Base-by-base conservation (phyloP, 495 filamentous ascomycete genomes). In the Viridothelium virens region DNA sequence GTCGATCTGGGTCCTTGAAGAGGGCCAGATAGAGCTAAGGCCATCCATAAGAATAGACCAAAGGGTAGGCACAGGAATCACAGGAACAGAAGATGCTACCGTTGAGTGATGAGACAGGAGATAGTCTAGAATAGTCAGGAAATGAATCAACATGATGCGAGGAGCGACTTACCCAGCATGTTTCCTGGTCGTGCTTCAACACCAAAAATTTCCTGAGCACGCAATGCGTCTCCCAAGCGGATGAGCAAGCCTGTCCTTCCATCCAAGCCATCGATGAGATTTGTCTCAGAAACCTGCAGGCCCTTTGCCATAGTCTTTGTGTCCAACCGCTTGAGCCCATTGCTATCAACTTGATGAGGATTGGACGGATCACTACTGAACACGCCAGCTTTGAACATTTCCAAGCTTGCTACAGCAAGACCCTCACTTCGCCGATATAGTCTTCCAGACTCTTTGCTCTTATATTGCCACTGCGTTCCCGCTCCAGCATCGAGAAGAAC, bases 351-450 rank as follows among this genome's bases (percentile, higher is more conserved):
- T 76, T 95, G 92, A 70, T 86, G 89, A 46, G 90, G 92, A 75
- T 96, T 88, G 59, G 76, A 83, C 2, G 83, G 81, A 71, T 92
- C 86, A 71, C 92, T 90, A 68, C 91, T 95, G 78, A 98, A 98
- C 56, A 91, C 71, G n/a, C 94, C 94, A 63, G 85, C 82, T 78
- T 94, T 96, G 79, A 97, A 98, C 94, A 98, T 98, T 72, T 97
- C 94, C 73, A 98, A 77, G 75, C 89, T 93, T 33, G 95, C 94
- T 56, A 98, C 87, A 4, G 94, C 94, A 68, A 98, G 80, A 33
- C 94, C 94, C 75, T 98, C 94, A 64, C 91, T 96, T 47, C 94
- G 84, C 47, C 86, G 83, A 74, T 92, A 97, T 14, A 88, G 72
- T 66, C 86, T 89, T 38, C 92, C 92, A 67, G 91, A 96, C 73